Evolutionary conservation across 192 early-diverging fungal species (phyloP), one percentile per base, ranked within the genome.

Genomic region (Gigaspora rosea): DNA sequence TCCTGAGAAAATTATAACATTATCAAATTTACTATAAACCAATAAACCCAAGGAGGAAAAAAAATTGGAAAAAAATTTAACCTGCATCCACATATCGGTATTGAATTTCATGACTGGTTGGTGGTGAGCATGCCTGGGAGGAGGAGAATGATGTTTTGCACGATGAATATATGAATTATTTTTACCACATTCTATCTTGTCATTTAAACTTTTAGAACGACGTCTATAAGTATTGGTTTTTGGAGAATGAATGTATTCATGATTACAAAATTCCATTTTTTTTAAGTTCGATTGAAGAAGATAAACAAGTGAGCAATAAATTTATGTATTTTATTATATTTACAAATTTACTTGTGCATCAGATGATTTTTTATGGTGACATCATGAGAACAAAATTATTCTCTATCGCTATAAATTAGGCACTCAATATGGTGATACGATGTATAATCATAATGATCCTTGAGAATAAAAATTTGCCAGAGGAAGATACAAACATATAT

Each of bases 31-130:
- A 41, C 16, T 8, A 41, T 41, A 2, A 65, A 65, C 12, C 16
- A 13, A n/a, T n/a, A 6, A 18, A 66, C 5, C 6, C 1, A 41
- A 35, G 7, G 16, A 9, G 7, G 36, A 36, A n/a, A 58, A 48
- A 68, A 33, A 70, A 47, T 66, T 47, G 11, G 11, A 64, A 49
- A 56, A 71, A 9, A 59, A 47, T 57, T 22, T 36, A 36, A 79
- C 78, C 78, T 79, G 71, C 71, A 70, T 79, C 78, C 78, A 79
- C 51, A 74, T 52, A 32, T 75, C 70, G 4, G 58, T 16, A 56
- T 79, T 74, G 32, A 79, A 75, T 67, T 79, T 79, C 52, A 52
- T 75, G 16, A 79, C 56, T 33, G 78, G 78, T 67, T 79, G 78
- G 54, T 75, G 78, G 71, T 79, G 78, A 8, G 78, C 62, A 67